These are phyloP conservation scores for Drechslerella dactyloides DNA, from an alignment of 2,329 filamentous ascomycete species.

Conservation along the genomic window DNA sequence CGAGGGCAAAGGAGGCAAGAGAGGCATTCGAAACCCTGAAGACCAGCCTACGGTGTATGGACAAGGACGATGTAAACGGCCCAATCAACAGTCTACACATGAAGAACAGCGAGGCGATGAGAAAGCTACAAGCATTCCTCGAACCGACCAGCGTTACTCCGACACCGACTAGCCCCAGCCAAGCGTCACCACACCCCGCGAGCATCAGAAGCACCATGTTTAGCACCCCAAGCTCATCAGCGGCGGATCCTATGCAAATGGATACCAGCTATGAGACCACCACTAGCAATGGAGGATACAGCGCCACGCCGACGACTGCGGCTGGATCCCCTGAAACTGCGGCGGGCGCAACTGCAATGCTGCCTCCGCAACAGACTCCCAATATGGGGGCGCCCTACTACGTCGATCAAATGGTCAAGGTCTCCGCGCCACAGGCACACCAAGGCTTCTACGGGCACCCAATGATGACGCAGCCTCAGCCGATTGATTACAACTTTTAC, in stretches of 20 bases:
- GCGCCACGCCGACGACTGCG: neutral
- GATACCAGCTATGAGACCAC: constrained; percentile 24
- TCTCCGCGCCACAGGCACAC: neutral
- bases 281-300: constrained; percentile 7
- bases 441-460: constrained; percentile 22
- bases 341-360: constrained; percentile 7
- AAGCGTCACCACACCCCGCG: constrained; percentile 6
- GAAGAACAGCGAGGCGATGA: constrained; percentile 50
- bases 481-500: constrained; percentile 42
- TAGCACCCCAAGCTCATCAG: constrained; percentile 4
- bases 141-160: constrained; percentile 40
- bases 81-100: constrained; percentile 44
- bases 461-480: constrained; percentile 10
- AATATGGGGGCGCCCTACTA: constrained; percentile 10
- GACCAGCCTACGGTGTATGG: constrained; percentile 37
- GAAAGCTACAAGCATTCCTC: constrained; percentile 44
- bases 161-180: constrained; percentile 17
- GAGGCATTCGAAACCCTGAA: constrained; percentile 37
- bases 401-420: constrained; percentile 11
- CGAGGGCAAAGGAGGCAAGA: constrained; percentile 35
- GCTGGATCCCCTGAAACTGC: constrained; percentile 14
- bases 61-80: constrained; percentile 22
- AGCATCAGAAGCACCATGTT: constrained; percentile 12
- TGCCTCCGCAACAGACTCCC: constrained; percentile 10
- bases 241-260: constrained; percentile 34